Evolutionary conservation across 2,329 filamentous ascomycete species (phyloP), one percentile per base, ranked within the genome.

Genomic region (Colletotrichum melonis): DNA sequence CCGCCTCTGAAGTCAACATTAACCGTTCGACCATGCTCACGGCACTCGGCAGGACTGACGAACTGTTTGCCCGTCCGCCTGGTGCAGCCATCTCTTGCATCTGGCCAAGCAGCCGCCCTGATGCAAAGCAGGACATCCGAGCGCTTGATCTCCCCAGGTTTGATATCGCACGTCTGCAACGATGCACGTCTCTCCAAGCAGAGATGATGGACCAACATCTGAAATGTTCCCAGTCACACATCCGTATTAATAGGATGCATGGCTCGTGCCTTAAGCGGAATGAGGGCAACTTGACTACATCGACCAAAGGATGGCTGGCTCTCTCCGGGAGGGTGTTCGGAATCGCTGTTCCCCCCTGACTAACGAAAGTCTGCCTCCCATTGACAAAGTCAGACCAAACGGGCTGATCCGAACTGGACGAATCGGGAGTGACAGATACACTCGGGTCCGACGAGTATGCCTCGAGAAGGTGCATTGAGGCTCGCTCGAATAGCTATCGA

Each of bases 361-460:
- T 19, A 42, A 42, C 14, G 38, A 19, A 8, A 42, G 14, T 42
- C 6, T 7, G 30, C 14, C 38, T 42, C 5, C 38, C 38, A 19
- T 42, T 16, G 38, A 8, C 8, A 49, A 49, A 49, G 19, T 22
- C 42, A 19, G 19, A 49, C 42, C 42, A 49, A 22, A 22, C 56
- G 38, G n/a, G 49, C 55, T 14, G 32, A 4, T 46, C 46, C 38
- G n/a, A 30, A 19, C 7, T 19, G 24, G 32, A 22, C 56, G 68
- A 71, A 68, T 71, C 63, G 69, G 64, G 42, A 6, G 35, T 67
- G 35, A 38, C 46, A 38, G 26, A 57, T 30, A 22, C 54, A 8
- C 54, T 28, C 22, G 54, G 54, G 26, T 22, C 54, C 22, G 54
- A 28, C 5, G 26, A 3, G 56, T 38, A 12, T 30, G 24, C 19